phyloP scores from a whole-genome alignment of 352 stramenopile genomes.

The Phytophthora aleatoria region DNA sequence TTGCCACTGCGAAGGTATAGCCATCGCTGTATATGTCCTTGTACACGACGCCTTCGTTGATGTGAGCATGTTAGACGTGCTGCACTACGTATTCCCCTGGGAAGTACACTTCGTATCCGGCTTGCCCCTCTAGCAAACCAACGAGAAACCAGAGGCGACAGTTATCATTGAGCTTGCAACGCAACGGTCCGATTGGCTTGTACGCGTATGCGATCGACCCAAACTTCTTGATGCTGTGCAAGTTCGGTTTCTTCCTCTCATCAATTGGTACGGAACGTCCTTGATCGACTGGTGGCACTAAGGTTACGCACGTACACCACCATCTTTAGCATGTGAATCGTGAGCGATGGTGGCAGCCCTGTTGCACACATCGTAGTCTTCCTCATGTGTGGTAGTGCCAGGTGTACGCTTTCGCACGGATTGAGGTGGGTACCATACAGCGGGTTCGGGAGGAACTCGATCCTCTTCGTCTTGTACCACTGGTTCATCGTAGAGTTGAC shows the following conservation, averaged over 20 bases:
- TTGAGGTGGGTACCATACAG: no score
- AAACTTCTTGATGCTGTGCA: slow-evolving; percentile 8
- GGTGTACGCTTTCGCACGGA: no score
- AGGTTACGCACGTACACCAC: not conserved
- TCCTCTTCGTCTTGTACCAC: not conserved
- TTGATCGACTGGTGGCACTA: not conserved
- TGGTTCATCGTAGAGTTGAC: not conserved
- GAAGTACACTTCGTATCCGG: slow-evolving; percentile 6
- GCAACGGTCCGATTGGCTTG: not conserved
- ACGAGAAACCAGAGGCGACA: slow-evolving; percentile 2
- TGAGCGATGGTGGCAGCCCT: no score
- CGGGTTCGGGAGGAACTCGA: not conserved
- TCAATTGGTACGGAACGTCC: slow-evolving; percentile 2
- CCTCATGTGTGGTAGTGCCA: no score
- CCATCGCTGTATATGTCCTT: not conserved
- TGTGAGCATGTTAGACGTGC: not conserved
- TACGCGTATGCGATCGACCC: slow-evolving; percentile 4
- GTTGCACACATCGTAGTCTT: no score
- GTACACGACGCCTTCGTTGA: slow-evolving; percentile 11
- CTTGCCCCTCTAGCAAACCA: slow-evolving; percentile 3
- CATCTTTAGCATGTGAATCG: no score
- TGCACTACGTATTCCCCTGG: not conserved
- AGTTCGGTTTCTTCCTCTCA: slow-evolving; percentile 1
- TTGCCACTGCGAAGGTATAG: not conserved
- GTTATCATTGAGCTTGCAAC: not conserved